Base-by-base conservation (phyloP, 176 grass and related monocot genomes). In the Areca catechu region DNA sequence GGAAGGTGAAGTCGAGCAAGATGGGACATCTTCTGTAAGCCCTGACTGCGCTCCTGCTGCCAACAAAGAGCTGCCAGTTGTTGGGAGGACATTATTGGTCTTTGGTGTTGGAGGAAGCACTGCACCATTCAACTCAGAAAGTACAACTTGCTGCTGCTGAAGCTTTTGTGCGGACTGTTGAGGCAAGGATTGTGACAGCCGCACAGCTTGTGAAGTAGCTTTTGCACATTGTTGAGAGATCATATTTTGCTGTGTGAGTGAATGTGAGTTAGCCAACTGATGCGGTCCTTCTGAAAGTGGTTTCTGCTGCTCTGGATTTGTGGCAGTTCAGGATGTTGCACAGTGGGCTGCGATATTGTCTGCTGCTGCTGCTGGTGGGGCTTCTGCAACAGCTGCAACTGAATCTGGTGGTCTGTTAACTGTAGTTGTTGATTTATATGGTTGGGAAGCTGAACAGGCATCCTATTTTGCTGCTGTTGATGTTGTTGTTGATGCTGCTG, bases 281-380 rank as follows among this genome's bases (percentile, higher is more conserved):
- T 93, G 88, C 47, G 88, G 79, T 69, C 81, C 72, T 67, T 93
- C 84, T 24, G 70, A 49, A 75, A 86, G 79, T 73, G 82, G 66
- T 49, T 85, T 98, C 48, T 93, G 94, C 15, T 89, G 88, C 56
- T 99, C 94, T 97, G 92, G 21, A 74, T 79, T 66, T 77, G 24
- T 1, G 77, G 74, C 67, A 85, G 72, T 66, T 71, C 77, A 30
- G 86, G 74, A 60, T 79, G 72, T 69, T 81, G 63, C 48, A 69
- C 56, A 53, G 74, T 53, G 1, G 86, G 49, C 55, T 91, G 86
- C 62, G 84, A 71, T 51, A 83, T 3, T 5, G 70, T 52, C n/a
- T 68, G 78, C 68, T 91, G 83, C 49, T 90, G 90, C 61, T 90
- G 86, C 58, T 97, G 92, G 49, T 97, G 92, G 49, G 88, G 65